Base-by-base conservation (phyloP, 768 basidiomycete genomes). In the Rhodotorula babjevae region DNA sequence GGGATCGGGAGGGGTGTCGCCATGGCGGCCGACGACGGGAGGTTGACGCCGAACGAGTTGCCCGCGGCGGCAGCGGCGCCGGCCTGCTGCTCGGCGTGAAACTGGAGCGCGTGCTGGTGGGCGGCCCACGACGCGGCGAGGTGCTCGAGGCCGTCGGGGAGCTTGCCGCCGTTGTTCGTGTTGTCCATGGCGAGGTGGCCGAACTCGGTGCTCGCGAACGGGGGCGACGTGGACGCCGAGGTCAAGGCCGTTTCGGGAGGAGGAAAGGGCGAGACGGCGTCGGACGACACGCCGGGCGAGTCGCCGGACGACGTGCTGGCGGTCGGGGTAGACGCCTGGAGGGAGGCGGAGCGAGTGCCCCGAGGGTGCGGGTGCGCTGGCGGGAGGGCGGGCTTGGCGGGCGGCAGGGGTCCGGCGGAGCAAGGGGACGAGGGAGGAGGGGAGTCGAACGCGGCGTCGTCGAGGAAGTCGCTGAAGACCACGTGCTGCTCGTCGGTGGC, bases 291-390 rank as follows among this genome's bases (percentile, higher is more conserved):
- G 36, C 55, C 63, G 21, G 68, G 66, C 33, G 65, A 70, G 66
- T 56, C 63, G 31, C 58, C 63, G 46, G 73, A 74, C 18, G 73
- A 63, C 27, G 73, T 59, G 8, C 69, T 67, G 3, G 71, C 71
- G 42, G 56, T 49, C 5, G 70, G 70, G 4, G 70, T 71, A 12
- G 52, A 23, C 27, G 40, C 46, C 10, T 49, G 19, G 53, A n/a
- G 53, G 53, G 53, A n/a, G 0, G n/a, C n/a, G 16, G 53, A 27
- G 53, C 29, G 53, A 12, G 53, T 5, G 10, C n/a, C 53, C 4
- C 33, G 31, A 27, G 15, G 23, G 23, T 21, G 9, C 25, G 12
- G 42, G n/a, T 7, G 23, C 11, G 19, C 33, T 2, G 19, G 21
- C 21, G 27, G 16, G 23, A 29, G 6, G 3, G 14, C 44, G 12